Evolutionary conservation across 768 basidiomycete species (phyloP), one percentile per base, ranked within the genome.

Genomic region (Hemileccinum impolitum): DNA sequence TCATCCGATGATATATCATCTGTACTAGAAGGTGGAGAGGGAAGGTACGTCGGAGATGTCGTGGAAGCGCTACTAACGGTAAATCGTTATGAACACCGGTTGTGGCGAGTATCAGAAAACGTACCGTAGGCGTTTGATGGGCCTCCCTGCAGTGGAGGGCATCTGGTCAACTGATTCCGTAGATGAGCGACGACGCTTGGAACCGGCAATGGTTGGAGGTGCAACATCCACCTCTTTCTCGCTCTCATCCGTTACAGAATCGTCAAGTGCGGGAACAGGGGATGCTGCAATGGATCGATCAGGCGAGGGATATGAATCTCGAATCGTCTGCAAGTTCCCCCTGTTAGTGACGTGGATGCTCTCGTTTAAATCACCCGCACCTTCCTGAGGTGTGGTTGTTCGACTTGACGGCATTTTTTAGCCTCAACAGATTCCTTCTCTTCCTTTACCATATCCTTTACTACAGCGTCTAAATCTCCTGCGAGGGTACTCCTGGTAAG

Each of bases 401-500:
- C 10, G 2, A 4, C 12, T 8, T 21, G 41, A 1, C 9, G 0
- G 3, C 19, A 15, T 21, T 23, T 4, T 23, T 21, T 23, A 15
- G 17, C 15, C 14, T 9, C 17, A 10, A 7, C n/a, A 21, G n/a
- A 39, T 32, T 21, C 8, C 25, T n/a, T 35, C 0, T 48, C 40
- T 25, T 43, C 21, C 4, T 58, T 54, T 0, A 63, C 64, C 39
- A 63, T 50, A 48, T 65, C 65, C 37, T 69, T 64, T 2, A 72
- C 58, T 23, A 61, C 53, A 0, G 48, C 43, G 14, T 68, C 67
- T 2, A 73, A 32, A 39, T 64, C 66, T 2, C 51, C 47, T 0
- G 65, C 64, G 1, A 72, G 46, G 1, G 48, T 46, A 6, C 66
- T 74, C 43, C 64, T 60, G 0, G 44, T 43, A 13, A 65, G 56